Evolutionary conservation across 257 asterid species (phyloP).

Genomic region (Dorcoceras hygrometricum): DNA sequence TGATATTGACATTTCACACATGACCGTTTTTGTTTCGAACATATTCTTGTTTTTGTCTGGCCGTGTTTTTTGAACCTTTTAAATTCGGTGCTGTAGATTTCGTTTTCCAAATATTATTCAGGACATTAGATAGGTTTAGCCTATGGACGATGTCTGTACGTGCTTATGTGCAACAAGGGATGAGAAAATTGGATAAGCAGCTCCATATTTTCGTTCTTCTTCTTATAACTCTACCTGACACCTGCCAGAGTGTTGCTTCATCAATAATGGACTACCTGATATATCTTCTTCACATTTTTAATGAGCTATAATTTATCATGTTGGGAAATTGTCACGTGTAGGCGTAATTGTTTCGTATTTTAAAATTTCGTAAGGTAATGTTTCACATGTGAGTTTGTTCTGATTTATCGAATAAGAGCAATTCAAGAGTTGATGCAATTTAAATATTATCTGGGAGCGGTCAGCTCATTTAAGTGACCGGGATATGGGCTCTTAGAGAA

Average conservation of each 20-base stretch:
- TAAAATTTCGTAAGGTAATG: constrained; percentile 11
- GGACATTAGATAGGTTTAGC: background rate
- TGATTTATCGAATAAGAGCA: constrained; percentile 10
- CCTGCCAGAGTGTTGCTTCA: background rate
- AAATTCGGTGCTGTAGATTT: background rate
- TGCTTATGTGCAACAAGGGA: constrained; percentile 10
- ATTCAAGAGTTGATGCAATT: constrained; percentile 7
- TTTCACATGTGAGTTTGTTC: constrained; percentile 10
- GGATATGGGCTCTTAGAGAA: constrained; percentile 20
- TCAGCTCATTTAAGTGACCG: constrained; percentile 1
- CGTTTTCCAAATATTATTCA: background rate
- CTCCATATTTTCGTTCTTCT: background rate
- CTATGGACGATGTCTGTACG: background rate
- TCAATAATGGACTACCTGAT: background rate
- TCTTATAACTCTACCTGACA: constrained; percentile 12
- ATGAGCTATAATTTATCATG: background rate
- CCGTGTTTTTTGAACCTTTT: background rate
- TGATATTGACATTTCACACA: background rate
- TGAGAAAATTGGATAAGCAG: constrained; percentile 5
- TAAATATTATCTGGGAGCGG: constrained; percentile 15
- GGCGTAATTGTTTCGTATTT: background rate
- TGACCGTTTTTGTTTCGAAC: background rate
- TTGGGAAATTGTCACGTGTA: background rate
- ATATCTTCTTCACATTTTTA: background rate
- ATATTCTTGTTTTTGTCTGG: constrained; percentile 17